Conservation (phyloP, 257 asterid species). For the Jaltomata sinuosa region DNA sequence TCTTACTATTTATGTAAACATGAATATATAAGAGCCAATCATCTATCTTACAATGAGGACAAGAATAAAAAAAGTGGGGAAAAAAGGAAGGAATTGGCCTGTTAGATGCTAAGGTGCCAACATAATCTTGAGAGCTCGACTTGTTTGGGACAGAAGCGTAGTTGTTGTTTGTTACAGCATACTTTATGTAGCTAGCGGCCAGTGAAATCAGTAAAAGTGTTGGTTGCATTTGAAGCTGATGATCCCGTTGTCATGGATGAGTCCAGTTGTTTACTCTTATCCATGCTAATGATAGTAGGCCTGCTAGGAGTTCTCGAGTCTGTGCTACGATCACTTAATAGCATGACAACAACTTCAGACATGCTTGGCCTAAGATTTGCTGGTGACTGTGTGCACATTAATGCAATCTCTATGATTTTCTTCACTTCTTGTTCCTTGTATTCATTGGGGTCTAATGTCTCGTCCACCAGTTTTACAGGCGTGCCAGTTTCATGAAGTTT, state of each 20-base stretch:
- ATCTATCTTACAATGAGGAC: no score
- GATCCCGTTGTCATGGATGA: slow-evolving; percentile 13
- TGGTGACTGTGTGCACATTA: slow-evolving; percentile 66
- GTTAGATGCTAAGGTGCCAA: neutral
- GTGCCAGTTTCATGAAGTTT: slow-evolving; percentile 44
- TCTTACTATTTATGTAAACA: neutral
- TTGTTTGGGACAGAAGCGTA: neutral
- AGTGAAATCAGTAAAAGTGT: slow-evolving; percentile 38
- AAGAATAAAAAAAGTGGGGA: no score
- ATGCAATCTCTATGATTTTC: slow-evolving; percentile 58
- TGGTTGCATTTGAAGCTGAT: slow-evolving; percentile 45
- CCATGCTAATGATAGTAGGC: slow-evolving; percentile 23
- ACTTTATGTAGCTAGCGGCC: slow-evolving; percentile 40
- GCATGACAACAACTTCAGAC: slow-evolving; percentile 72
- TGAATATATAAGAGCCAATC: neutral
- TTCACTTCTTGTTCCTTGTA: slow-evolving; percentile 38
- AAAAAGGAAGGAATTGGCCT: no score
- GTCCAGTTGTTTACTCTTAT: slow-evolving; percentile 12
- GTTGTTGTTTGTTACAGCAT: neutral
- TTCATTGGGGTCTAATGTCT: slow-evolving; percentile 38
- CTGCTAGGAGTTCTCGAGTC: slow-evolving; percentile 22
- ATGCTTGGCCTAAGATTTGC: slow-evolving; percentile 64
- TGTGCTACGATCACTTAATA: slow-evolving; percentile 27
- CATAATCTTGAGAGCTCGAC: neutral
- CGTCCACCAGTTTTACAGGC: slow-evolving; percentile 48